Percentiles rank a stretch among this genome's conserved stretches.
phyloP scores from a whole-genome alignment of 1,139 yeast species.

The Barnettozyma hawaiiensis region DNA sequence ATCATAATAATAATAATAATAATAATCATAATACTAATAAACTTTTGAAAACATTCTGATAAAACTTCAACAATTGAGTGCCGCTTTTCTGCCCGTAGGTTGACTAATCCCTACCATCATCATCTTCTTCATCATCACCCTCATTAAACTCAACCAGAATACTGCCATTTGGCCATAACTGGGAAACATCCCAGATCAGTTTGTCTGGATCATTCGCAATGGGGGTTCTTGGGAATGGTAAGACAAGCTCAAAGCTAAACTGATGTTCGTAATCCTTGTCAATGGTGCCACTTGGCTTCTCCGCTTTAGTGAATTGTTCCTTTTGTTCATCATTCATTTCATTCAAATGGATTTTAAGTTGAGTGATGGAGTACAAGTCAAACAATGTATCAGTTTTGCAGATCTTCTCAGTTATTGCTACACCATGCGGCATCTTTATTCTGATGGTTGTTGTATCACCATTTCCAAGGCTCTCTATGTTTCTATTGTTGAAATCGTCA shows the following conservation, averaged over 20 bases:
- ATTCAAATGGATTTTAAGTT: constrained; percentile 31
- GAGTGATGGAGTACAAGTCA: constrained; percentile 63
- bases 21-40: too few species aligned
- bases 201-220: constrained; percentile 30
- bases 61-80: too few species aligned
- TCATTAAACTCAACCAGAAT: constrained; percentile 43
- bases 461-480: constrained; percentile 11
- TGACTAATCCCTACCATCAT: not conserved
- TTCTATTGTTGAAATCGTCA: constrained; percentile 5
- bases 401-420: constrained; percentile 54
- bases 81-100: too few species aligned
- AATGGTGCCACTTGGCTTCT: constrained; percentile 5
- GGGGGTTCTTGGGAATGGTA: constrained; percentile 51
- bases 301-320: constrained; percentile 1
- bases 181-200: constrained; percentile 34
- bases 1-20: too few species aligned
- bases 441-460: constrained; percentile 29
- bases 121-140: not conserved
- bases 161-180: constrained; percentile 60
- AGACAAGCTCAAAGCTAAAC: constrained; percentile 44
- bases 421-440: constrained; percentile 54
- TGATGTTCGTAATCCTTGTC: constrained; percentile 28
- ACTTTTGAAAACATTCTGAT: too few species aligned
- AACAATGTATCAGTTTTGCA: constrained; percentile 42
- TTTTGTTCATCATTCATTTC: constrained; percentile 2